Evolutionary conservation across 208 protist genomes (phyloP).

Genomic region (Leishmania turanica): DNA sequence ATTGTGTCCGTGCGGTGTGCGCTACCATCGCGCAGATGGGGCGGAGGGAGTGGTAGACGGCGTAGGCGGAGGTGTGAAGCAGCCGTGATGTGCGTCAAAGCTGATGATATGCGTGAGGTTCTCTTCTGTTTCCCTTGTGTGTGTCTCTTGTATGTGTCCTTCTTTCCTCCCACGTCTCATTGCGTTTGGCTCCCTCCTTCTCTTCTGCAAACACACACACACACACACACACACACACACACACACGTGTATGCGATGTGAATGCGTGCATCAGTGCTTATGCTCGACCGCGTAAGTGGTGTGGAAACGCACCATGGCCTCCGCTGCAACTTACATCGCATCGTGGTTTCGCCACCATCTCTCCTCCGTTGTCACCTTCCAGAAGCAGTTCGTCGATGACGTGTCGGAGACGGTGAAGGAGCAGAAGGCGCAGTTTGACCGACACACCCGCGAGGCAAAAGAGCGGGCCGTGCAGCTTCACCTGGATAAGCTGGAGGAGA

Average conservation of each 20-base stretch:
- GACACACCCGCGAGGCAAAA: conserved; percentile 51
- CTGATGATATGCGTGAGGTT: background rate
- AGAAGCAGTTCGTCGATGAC: conserved; percentile 86
- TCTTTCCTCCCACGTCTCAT: background rate
- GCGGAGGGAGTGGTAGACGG: background rate
- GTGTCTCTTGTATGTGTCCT: too few species aligned
- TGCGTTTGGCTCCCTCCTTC: background rate
- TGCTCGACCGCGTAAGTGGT: too few species aligned
- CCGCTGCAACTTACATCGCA: conserved; percentile 17
- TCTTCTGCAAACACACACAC: background rate
- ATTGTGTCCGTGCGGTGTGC: background rate
- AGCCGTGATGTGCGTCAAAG: background rate
- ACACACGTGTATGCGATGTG: too few species aligned
- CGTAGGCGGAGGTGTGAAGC: background rate
- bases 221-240: background rate
- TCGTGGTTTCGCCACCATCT: conserved; percentile 56
- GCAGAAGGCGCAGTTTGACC: conserved; percentile 53
- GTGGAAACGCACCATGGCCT: conserved; percentile 15
- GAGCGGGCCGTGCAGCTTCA: conserved; percentile 71
- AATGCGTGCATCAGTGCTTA: background rate
- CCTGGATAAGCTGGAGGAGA: conserved; percentile 75
- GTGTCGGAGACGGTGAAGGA: conserved; percentile 63
- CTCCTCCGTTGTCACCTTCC: conserved; percentile 67
- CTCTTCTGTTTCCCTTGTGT: background rate
- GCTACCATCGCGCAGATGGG: background rate